Evolutionary conservation across 2,329 filamentous ascomycete genomes (phyloP), one percentile per base, ranked within the genome.

Genomic region (Drechslerella coelobrocha): DNA sequence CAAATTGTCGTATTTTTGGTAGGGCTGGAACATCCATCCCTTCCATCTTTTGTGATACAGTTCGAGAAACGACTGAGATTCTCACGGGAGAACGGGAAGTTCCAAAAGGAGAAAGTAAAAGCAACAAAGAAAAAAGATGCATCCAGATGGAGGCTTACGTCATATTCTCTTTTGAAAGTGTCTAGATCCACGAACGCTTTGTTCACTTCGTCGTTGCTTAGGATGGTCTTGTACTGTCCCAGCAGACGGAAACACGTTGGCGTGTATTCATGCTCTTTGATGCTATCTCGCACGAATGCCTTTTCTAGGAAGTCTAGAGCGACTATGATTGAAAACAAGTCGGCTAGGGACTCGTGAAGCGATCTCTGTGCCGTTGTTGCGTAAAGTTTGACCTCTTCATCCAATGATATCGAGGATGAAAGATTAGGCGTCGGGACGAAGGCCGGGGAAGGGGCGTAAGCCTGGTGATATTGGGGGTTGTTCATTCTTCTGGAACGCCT

Each of bases 271-370:
- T 84, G 84, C 80, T 97, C 94, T 4, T 89, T 86, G 54, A 99
- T 89, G 21, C 92, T 93, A 82, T 99, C 94, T 77, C 96, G 95
- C 39, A 99, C 85, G 77, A 96, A 99, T 0, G 93, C 95, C 79
- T 95, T 96, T 77, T 99, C 94, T 1, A 99, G 85, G 73, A 95
- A 92, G 78, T 99, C 94, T 2, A 99, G 83, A 0, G 94, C 97
- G 72, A 97, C 86, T 37, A 99, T 93, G 74, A 99, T 97, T 81
- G 92, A 96, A 80, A 97, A 99, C 23, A 99, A 88, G 80, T 99
- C 94, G 61, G 93, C 94, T 12, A 99, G 86, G 0, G 94, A 97
- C 77, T 97, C 94, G 79, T 97, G 91, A 0, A 97, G 83, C 78
- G 99, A 92, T 72, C 93, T 88, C 81, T 97, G 93, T 41, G 90